These are phyloP conservation scores for Cucumis melo DNA, from an alignment of 306 rosid genomes.

Conservation along the genomic window DNA sequence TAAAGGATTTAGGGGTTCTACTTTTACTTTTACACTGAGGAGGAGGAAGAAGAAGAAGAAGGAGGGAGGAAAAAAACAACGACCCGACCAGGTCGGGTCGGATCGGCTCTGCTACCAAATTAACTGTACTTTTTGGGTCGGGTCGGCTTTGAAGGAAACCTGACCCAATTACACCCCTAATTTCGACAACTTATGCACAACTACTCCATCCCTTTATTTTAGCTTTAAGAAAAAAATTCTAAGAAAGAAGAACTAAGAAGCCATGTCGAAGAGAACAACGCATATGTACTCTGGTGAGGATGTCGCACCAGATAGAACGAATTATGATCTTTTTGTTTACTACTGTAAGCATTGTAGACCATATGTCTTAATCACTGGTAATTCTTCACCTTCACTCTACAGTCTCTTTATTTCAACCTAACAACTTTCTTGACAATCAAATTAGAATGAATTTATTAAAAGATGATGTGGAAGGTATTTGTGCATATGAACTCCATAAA, in stretches of 20 bases:
- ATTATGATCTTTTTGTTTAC: conserved; percentile 85
- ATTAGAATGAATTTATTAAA: not conserved
- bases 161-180: too few relatives aligned
- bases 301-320: conserved; percentile 81
- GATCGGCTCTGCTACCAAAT: too few relatives aligned
- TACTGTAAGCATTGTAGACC: conserved; percentile 96
- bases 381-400: not conserved
- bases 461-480: not conserved
- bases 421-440: not conserved
- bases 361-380: conserved; percentile 81
- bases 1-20: too few relatives aligned
- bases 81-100: too few relatives aligned
- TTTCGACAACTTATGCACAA: too few relatives aligned
- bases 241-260: not conserved
- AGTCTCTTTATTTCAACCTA: not conserved
- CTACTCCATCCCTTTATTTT: too few relatives aligned
- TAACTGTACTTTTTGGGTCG: too few relatives aligned
- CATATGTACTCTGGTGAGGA: conserved; percentile 97
- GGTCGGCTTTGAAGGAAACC: too few relatives aligned
- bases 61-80: too few relatives aligned
- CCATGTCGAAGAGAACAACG: conserved; percentile 88
- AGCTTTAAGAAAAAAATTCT: too few relatives aligned
- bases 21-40: too few relatives aligned
- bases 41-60: too few relatives aligned
- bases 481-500: not conserved